These are phyloP conservation scores for Grigorovia humatica DNA, from an alignment of 805 yeast species.

Conservation along the genomic window DNA sequence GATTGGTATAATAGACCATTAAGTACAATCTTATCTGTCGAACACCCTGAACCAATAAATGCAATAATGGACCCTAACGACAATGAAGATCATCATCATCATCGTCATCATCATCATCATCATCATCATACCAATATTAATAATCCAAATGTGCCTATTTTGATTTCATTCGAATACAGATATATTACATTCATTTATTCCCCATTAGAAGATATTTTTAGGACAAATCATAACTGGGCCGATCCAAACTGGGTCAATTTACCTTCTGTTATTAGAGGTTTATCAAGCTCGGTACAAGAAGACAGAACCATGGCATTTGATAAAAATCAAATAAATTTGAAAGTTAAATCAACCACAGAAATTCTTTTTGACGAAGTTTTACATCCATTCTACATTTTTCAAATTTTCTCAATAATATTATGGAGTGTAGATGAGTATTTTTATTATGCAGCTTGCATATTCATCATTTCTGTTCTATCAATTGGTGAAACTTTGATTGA, in stretches of 20 bases:
- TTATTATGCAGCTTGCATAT: constrained; percentile 89
- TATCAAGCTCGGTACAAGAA: constrained; percentile 56
- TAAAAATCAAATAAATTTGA: constrained; percentile 60
- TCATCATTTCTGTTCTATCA: constrained; percentile 73
- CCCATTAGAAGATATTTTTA: constrained; percentile 79
- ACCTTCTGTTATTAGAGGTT: constrained; percentile 47
- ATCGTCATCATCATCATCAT: constrained; percentile 5
- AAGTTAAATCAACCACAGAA: constrained; percentile 55
- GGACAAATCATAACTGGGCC: constrained; percentile 78
- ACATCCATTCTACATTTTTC: constrained; percentile 94
- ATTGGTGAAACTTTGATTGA: constrained; percentile 76
- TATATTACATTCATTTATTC: constrained; percentile 75
- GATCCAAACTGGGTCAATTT: constrained; percentile 67
- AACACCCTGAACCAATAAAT: constrained; percentile 9
- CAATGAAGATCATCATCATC: constrained; percentile 7
- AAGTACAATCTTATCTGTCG: constrained; percentile 48
- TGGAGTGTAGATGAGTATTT: constrained; percentile 92
- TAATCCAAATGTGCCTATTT: constrained; percentile 45
- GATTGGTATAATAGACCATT: constrained; percentile 60
- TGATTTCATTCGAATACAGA: constrained; percentile 69
- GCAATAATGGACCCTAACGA: neutral
- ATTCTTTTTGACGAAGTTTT: constrained; percentile 77
- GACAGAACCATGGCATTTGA: constrained; percentile 72
- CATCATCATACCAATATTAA: constrained; percentile 19
- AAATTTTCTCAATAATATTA: constrained; percentile 77